Conservation (phyloP, 257 asterid species). For the Apocynum venetum region DNA sequence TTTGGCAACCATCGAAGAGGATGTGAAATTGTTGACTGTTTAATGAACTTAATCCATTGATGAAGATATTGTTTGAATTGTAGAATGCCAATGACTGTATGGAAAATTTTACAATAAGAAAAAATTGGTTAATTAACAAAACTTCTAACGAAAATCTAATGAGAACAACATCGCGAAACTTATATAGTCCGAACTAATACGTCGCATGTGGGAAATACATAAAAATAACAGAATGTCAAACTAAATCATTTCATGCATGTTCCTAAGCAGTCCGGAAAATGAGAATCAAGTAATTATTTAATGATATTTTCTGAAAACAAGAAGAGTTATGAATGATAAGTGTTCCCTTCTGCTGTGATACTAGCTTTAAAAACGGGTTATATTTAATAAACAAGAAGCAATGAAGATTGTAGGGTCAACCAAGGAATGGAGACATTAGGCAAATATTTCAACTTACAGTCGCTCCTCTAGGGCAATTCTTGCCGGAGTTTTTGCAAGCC, state of each 20-base stretch:
- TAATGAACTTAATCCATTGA: slow-evolving; percentile 43
- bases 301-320: no score
- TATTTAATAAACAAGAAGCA: no score
- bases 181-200: neutral
- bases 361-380: no score
- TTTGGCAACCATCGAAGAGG: slow-evolving; percentile 40
- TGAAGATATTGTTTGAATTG: slow-evolving; percentile 41
- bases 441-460: slow-evolving; percentile 40
- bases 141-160: no score
- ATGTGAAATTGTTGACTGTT: slow-evolving; percentile 62
- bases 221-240: neutral
- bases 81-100: slow-evolving; percentile 46
- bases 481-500: slow-evolving; percentile 49
- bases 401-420: no score
- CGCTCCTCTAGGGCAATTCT: slow-evolving; percentile 48
- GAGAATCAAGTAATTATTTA: no score
- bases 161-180: no score
- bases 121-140: no score
- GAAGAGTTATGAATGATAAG: no score
- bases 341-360: no score
- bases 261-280: neutral
- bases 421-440: no score
- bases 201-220: neutral
- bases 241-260: neutral
- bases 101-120: neutral